These are phyloP conservation scores for Ziziphus jujuba DNA, from an alignment of 306 rosid species.

Conservation along the genomic window DNA sequence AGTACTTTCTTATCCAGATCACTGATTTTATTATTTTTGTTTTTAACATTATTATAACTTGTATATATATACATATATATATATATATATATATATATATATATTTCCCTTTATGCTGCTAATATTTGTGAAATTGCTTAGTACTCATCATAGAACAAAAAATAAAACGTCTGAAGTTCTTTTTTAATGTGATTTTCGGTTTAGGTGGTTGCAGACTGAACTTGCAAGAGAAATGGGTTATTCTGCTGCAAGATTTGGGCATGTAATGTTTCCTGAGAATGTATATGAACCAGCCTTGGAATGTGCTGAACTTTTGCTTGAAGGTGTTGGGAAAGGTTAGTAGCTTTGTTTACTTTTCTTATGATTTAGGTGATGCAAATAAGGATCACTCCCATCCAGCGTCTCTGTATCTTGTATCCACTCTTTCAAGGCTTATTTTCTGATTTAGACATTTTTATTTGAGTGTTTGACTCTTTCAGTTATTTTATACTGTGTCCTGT, in stretches of 20 bases:
- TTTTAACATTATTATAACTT: too few relatives aligned
- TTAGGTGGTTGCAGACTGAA: conserved; percentile 95
- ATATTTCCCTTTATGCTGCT: background rate
- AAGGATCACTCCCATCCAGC: background rate
- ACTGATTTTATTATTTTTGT: background rate
- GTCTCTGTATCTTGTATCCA: background rate
- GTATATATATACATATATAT: too few relatives aligned
- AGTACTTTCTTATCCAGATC: background rate
- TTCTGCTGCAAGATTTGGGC: conserved; percentile 93
- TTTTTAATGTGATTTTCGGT: conserved; percentile 42
- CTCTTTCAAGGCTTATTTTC: conserved; percentile 3
- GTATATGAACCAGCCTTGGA: conserved; percentile 85
- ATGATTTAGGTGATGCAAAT: background rate
- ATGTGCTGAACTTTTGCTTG: conserved; percentile 91
- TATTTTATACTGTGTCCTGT: conserved; percentile 18
- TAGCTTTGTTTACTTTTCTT: conserved; percentile 13
- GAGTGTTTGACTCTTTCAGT: background rate
- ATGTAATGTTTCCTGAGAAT: conserved; percentile 99
- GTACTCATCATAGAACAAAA: background rate
- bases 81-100: too few relatives aligned
- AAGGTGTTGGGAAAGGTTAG: conserved; percentile 88
- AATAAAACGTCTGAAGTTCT: conserved; percentile 44
- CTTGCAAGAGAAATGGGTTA: conserved; percentile 95
- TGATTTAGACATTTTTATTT: conserved; percentile 21
- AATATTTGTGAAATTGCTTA: too few relatives aligned